Conservation (phyloP, 129 eudicot species). For the Sambucus nigra region DNA sequence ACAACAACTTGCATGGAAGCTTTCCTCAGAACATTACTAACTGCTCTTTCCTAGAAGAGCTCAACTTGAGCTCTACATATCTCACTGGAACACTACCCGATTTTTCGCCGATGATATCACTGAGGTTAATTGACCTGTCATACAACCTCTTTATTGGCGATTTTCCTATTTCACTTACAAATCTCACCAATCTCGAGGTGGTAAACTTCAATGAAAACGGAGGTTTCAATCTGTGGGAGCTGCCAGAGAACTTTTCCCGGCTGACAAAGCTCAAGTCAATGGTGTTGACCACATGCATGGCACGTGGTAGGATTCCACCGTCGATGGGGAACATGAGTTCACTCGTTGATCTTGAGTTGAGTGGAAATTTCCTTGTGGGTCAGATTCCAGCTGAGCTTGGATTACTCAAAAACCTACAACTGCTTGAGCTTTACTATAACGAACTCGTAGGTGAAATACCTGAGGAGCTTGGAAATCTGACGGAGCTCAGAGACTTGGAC, state of each 20-base stretch:
- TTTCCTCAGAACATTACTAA: conserved; percentile 47
- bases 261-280: conserved; percentile 43
- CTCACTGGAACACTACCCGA: conserved; percentile 39
- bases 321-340: conserved; percentile 69
- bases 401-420: conserved; percentile 39
- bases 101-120: conserved; percentile 41
- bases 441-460: conserved; percentile 56
- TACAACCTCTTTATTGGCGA: conserved; percentile 32
- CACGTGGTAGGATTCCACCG: conserved; percentile 49
- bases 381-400: conserved; percentile 52
- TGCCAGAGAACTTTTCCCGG: conserved; percentile 45
- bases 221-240: conserved; percentile 37
- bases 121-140: conserved; percentile 55
- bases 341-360: conserved; percentile 74
- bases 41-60: conserved; percentile 33
- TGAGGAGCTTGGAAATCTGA: conserved; percentile 65
- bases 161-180: conserved; percentile 40
- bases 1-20: conserved; percentile 39
- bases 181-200: conserved; percentile 40
- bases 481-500: conserved; percentile 50
- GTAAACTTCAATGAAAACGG: conserved; percentile 61
- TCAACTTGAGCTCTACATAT: conserved; percentile 20
- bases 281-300: conserved; percentile 48
- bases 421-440: conserved; percentile 76
- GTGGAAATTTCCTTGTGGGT: conserved; percentile 53